phyloP scores from a whole-genome alignment of 2,329 filamentous ascomycete species.

The Onygenales sp. region DNA sequence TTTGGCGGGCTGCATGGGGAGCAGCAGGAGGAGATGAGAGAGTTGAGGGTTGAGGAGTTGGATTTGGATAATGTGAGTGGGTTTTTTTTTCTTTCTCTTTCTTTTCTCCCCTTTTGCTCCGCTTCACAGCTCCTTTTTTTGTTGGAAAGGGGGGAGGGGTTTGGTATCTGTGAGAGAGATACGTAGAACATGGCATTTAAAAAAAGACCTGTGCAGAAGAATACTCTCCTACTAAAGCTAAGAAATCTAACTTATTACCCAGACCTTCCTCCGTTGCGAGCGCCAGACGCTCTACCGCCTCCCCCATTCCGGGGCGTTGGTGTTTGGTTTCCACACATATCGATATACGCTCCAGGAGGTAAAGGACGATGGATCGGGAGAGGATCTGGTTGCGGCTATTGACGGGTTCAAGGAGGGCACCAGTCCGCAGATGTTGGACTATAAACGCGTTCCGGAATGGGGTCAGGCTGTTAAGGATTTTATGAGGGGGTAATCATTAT shows the following conservation, averaged over 20 bases:
- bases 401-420: slow-evolving; percentile 50
- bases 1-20: slow-evolving; percentile 26
- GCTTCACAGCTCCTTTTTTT: slow-evolving; percentile 1
- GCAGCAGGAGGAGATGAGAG: slow-evolving; percentile 16
- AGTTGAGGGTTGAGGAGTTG: slow-evolving; percentile 25
- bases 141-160: not conserved
- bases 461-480: slow-evolving; percentile 45
- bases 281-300: slow-evolving; percentile 53
- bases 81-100: not conserved
- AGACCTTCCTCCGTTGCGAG: slow-evolving; percentile 47
- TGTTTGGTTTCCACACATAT: slow-evolving; percentile 57
- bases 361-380: slow-evolving; percentile 47
- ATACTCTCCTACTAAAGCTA: not conserved
- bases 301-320: slow-evolving; percentile 42
- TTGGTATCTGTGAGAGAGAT: no score
- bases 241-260: not conserved
- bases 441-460: slow-evolving; percentile 51
- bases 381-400: slow-evolving; percentile 47
- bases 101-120: not conserved
- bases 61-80: slow-evolving; percentile 35
- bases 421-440: slow-evolving; percentile 48
- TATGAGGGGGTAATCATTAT: slow-evolving; percentile 25
- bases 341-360: slow-evolving; percentile 46
- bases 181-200: no score
- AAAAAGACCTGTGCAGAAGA: not conserved